Conservation (phyloP, 164 flowering plant genomes). For the Vitis riparia region DNA sequence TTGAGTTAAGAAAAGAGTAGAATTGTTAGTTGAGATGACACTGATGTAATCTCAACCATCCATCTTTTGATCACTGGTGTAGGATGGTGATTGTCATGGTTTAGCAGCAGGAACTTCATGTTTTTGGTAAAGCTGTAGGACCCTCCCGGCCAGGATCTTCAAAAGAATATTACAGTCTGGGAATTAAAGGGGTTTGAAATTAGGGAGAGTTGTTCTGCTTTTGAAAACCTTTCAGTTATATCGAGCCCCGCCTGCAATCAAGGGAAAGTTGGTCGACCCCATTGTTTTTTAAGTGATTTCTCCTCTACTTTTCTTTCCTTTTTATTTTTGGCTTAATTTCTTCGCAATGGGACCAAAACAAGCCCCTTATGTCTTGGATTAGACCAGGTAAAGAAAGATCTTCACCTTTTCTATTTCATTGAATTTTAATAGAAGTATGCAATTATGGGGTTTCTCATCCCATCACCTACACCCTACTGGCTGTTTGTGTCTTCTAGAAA, state of each 20-base stretch:
- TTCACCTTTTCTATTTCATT: not conserved
- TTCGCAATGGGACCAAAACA: constrained; percentile 2
- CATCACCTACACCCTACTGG: too few species aligned
- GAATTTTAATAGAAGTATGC: not conserved
- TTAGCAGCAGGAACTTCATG: too few species aligned
- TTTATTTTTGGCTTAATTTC: not conserved
- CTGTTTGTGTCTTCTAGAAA: too few species aligned
- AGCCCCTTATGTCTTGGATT: not conserved
- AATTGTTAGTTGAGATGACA: constrained; percentile 1
- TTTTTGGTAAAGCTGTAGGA: not conserved
- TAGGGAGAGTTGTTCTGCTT: not conserved
- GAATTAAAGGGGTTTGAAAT: constrained; percentile 11
- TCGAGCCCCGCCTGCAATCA: constrained; percentile 21
- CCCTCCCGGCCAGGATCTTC: constrained; percentile 1
- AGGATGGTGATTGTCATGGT: not conserved
- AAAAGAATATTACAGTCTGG: constrained; percentile 3
- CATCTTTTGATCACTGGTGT: too few species aligned
- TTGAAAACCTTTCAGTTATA: constrained; percentile 3
- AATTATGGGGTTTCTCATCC: too few species aligned
- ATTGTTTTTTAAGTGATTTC: constrained; percentile 7
- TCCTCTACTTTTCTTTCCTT: not conserved
- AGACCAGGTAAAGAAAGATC: constrained; percentile 3
- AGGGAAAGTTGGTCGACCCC: constrained; percentile 5
- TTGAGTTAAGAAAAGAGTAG: constrained; percentile 30
- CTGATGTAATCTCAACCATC: not conserved